phyloP scores from a whole-genome alignment of 2,329 filamentous ascomycete species.

The Alternaria sp. region DNA sequence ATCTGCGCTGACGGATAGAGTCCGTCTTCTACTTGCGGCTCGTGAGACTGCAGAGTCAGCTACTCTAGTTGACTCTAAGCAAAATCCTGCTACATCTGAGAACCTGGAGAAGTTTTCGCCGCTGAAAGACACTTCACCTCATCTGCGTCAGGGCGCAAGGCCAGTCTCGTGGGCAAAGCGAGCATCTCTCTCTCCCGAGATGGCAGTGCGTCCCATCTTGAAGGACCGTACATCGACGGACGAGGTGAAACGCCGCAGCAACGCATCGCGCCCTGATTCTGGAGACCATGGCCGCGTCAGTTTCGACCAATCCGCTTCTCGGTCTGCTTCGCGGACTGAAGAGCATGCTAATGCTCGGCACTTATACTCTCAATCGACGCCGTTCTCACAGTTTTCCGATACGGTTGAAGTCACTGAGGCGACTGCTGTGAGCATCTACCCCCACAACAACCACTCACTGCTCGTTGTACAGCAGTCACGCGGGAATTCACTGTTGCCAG shows the following conservation, averaged over 20 bases:
- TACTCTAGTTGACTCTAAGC: conserved; percentile 7
- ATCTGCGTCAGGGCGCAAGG: conserved; percentile 32
- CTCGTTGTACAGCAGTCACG: conserved; percentile 65
- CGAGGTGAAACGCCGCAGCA: conserved; percentile 39
- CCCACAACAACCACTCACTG: conserved; percentile 68
- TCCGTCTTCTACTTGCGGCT: conserved; percentile 29
- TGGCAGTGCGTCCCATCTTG: conserved; percentile 25
- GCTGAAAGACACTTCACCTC: conserved; percentile 25
- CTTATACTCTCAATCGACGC: conserved; percentile 57
- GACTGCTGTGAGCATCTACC: conserved; percentile 64
- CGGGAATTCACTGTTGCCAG: conserved; percentile 31
- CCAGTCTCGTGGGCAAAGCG: conserved; percentile 36
- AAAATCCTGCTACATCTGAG: conserved; percentile 20
- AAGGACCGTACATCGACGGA: conserved; percentile 36
- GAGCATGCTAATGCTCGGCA: conserved; percentile 52
- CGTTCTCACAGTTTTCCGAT: conserved; percentile 55
- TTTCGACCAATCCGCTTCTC: conserved; percentile 46
- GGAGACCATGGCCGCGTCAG: conserved; percentile 45
- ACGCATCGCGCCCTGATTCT: conserved; percentile 39
- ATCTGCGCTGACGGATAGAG: conserved; percentile 33
- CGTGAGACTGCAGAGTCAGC: conserved; percentile 22
- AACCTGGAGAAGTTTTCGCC: conserved; percentile 16
- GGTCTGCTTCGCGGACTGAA: conserved; percentile 48
- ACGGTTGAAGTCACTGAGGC: conserved; percentile 68
- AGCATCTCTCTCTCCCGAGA: conserved; percentile 36